Evolutionary conservation across 371 early-diverging fungal species (phyloP).

Genomic region (Mucor piriformis): DNA sequence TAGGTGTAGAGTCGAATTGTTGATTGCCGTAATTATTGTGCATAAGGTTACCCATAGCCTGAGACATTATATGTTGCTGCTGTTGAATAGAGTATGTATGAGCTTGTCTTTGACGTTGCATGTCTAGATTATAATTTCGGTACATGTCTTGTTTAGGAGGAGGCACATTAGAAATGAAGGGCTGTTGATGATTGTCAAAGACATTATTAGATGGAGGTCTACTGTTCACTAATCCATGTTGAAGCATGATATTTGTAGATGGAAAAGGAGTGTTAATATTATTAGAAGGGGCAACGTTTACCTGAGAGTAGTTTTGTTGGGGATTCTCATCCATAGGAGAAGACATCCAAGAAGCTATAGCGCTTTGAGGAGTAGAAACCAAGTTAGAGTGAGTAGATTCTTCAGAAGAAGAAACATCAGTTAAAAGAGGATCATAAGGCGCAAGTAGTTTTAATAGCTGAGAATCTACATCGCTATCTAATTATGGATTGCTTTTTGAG

Average conservation of each 20-base stretch:
- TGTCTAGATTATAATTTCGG: background rate
- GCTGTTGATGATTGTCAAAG: background rate
- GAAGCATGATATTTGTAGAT: background rate
- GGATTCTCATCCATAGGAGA: background rate
- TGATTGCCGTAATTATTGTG: background rate
- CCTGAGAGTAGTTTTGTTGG: background rate
- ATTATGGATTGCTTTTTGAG: background rate
- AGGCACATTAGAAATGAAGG: background rate
- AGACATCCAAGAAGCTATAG: background rate
- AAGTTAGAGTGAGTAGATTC: background rate
- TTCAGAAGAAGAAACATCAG: background rate
- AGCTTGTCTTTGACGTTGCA: background rate
- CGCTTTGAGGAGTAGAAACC: background rate
- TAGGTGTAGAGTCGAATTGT: background rate
- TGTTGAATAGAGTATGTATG: background rate
- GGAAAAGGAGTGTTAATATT: background rate
- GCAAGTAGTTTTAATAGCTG: constrained; percentile 14
- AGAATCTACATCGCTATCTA: constrained; percentile 8
- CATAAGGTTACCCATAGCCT: background rate
- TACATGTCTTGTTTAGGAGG: constrained; percentile 13
- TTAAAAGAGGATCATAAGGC: constrained; percentile 16
- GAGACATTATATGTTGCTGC: background rate
- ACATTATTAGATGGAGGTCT: background rate
- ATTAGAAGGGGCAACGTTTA: background rate
- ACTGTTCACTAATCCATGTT: constrained; percentile 1